Base-by-base conservation (phyloP, 495 filamentous ascomycete genomes). In the Immersiella caudata region DNA sequence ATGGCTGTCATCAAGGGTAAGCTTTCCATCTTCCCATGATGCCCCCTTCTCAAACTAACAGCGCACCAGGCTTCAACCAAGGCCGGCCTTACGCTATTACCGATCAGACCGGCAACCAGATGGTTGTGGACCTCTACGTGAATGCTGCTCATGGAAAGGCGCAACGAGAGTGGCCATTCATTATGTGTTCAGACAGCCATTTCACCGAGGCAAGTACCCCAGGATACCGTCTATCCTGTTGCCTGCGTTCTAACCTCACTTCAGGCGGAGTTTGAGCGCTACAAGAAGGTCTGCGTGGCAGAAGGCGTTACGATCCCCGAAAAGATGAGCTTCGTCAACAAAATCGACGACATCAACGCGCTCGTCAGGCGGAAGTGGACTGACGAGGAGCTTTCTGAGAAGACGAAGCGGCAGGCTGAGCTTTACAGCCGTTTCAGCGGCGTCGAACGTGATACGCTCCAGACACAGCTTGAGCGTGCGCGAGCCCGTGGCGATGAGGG, bases 1-100 rank as follows among this genome's bases (percentile, higher is more conserved):
- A 88, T 99, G 82, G 89, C 89, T 40, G 78, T 91, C 70, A 93
- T 98, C 72, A 96, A 94, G 80, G 88, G 93, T 92, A 83, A 55
- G 82, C 22, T 2, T 25, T 35, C n/a, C 63, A 26, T 9, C 24
- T 27, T 67, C 20, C 18, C 21, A 21, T 56, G 26, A 18, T 64
- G 24, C 27, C 25, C 36, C 60, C 35, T 36, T 5, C 11, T 12
- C 14, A 12, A 22, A 18, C 68, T 68, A 21, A 72, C 40, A 16
- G 8, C 20, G 1, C 16, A 60, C 24, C 63, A 95, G 93, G 88
- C 18, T 91, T 98, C 75, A 86, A 80, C 14, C 83, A 87, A 68
- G 92, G 93, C 64, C 88, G 87, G 67, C 89, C 91, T 0, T 99
- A 98, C 76, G 87, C 87, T 0, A 86, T 97, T 73, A 86, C 91